These are phyloP conservation scores for Anisodus acutangulus DNA, from an alignment of 257 asterid species.

Conservation along the genomic window DNA sequence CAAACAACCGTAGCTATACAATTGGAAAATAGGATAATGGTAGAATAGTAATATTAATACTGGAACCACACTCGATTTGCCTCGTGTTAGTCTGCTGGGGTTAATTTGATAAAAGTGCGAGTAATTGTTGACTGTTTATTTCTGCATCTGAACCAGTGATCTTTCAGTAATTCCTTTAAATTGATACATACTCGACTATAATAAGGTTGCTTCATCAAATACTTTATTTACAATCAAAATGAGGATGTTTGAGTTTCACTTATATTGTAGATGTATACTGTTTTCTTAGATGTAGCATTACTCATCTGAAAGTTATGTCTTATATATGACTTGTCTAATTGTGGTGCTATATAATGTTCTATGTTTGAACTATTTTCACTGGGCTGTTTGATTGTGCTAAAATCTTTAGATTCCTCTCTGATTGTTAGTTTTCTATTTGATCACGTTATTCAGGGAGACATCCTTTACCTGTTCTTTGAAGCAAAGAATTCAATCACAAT, in stretches of 20 bases:
- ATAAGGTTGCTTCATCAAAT: conserved; percentile 11
- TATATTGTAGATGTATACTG: neutral
- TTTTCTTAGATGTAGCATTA: neutral
- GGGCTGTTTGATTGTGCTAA: neutral
- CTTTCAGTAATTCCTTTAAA: neutral
- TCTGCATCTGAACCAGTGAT: neutral
- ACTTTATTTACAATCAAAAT: neutral
- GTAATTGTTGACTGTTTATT: neutral
- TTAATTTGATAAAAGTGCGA: neutral
- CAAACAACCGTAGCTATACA: too few species aligned
- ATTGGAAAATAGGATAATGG: too few species aligned
- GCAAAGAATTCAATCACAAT: conserved; percentile 80
- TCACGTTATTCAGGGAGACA: conserved; percentile 60
- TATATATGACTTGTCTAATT: neutral
- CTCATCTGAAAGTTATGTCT: neutral
- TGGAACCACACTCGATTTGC: too few species aligned
- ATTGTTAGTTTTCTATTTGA: conserved; percentile 9
- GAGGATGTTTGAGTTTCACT: neutral
- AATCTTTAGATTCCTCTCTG: neutral
- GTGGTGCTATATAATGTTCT: neutral
- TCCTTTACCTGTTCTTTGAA: conserved; percentile 77
- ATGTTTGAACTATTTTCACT: neutral
- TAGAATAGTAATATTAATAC: too few species aligned
- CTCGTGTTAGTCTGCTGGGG: neutral
- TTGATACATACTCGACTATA: too few species aligned